Evolutionary conservation across 164 flowering plant genomes (phyloP), one percentile per base, ranked within the genome.

Genomic region (Tetracentron sinense): DNA sequence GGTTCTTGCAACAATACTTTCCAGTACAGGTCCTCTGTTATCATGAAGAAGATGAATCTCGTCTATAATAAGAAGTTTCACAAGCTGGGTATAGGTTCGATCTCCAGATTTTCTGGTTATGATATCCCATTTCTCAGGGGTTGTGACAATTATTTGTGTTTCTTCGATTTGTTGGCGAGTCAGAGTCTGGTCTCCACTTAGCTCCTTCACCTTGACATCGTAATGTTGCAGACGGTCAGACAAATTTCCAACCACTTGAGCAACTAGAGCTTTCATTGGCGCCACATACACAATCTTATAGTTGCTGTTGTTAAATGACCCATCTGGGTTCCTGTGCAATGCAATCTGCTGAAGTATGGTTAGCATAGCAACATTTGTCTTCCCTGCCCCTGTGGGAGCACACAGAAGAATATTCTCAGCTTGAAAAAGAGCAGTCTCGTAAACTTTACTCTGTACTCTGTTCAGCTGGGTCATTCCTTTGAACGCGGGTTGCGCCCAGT

Each of bases 41-140:
- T 92, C 99, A 74, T 95, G 98, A 69, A 95, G 92, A 59, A 95
- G 90, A 79, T 92, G 99, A 60, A 95, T 90, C 77, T 95, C 98
- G 70, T 95, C 99, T 68, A 95, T 81, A 29, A 95, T 92, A 6
- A 95, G 78, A 65, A 92, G 97, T 61, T 84, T 92, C 59, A 95
- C 97, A 48, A 88, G 86, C 78, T 88, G 97, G 0, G 98, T 90
- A 62, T 87, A 92, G 0, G 97, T 90, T 1, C 94, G 88, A 62
- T 92, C 99, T 15, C 99, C 99, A 5, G 99, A 90, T 73, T 95
- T 95, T 61, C 99, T 80, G 52, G 99, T 95, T 55, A 95, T 81
- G 62, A 95, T 95, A 78, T 95, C 99, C 99, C 99, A 95, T 77
- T 92, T 92, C 86, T 95, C 97, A 16, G 99, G 99, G 31, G 99